phyloP scores from a whole-genome alignment of 1,139 yeast species.

The Saccharomyces hybrid region DNA sequence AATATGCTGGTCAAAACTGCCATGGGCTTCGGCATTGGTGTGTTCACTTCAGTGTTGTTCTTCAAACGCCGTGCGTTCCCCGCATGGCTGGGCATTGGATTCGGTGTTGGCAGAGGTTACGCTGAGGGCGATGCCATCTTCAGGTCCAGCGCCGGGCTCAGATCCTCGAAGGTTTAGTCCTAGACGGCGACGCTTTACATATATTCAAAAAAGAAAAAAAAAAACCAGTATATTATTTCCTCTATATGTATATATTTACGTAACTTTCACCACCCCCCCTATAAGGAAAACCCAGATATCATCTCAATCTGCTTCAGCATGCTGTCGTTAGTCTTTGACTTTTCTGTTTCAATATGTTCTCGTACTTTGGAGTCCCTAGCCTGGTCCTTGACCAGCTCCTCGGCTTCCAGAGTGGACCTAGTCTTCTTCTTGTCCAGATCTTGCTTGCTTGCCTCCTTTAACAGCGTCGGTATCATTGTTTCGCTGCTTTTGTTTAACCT shows the following conservation, averaged over 20 bases:
- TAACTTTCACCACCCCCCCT: constrained; percentile 1
- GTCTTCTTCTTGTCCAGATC: constrained; percentile 25
- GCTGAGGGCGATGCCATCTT: constrained; percentile 97
- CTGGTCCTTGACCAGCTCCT: constrained; percentile 32
- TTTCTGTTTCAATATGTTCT: constrained; percentile 34
- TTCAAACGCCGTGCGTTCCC: constrained; percentile 95
- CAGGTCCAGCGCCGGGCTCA: constrained; percentile 70
- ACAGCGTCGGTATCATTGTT: constrained; percentile 11
- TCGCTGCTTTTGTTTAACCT: constrained; percentile 14
- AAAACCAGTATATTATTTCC: background rate
- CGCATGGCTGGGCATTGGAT: constrained; percentile 93
- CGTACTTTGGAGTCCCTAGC: constrained; percentile 41
- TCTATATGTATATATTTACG: background rate
- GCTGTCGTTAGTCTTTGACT: constrained; percentile 43
- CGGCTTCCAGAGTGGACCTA: constrained; percentile 35
- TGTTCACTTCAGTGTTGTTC: constrained; percentile 79
- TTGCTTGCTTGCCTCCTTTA: constrained; percentile 12
- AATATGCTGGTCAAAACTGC: constrained; percentile 93
- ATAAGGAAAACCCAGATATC: constrained; percentile 45
- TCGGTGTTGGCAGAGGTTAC: constrained; percentile 95
- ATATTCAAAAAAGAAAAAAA: constrained; percentile 1
- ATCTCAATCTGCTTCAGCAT: constrained; percentile 51
- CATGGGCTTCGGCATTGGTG: constrained; percentile 97
- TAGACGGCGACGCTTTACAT: background rate
- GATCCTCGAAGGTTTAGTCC: constrained; percentile 43